phyloP scores from a whole-genome alignment of 768 basidiomycete species.

The Guyanaporus albipodus region DNA sequence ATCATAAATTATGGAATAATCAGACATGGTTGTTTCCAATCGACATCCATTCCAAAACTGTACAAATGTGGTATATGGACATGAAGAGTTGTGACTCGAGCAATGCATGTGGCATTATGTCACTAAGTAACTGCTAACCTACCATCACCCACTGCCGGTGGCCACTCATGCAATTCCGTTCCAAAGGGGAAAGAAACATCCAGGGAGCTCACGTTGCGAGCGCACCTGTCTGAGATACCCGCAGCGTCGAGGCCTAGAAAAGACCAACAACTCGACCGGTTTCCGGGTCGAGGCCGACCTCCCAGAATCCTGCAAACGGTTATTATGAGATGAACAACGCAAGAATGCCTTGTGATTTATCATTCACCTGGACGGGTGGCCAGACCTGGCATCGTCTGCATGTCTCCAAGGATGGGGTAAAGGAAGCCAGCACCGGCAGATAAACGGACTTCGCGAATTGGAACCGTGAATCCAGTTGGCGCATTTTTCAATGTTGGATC shows the following conservation, averaged over 20 bases:
- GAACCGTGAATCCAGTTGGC: constrained; percentile 89
- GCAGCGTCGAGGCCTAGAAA: constrained; percentile 47
- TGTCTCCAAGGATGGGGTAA: constrained; percentile 92
- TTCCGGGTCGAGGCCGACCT: constrained; percentile 76
- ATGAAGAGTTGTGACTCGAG: constrained; percentile 3
- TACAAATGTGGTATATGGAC: constrained; percentile 7
- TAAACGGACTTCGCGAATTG: constrained; percentile 82
- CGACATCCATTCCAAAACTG: background rate
- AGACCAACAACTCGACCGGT: constrained; percentile 82
- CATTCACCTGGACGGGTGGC: constrained; percentile 79
- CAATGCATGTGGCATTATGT: background rate
- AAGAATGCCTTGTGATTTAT: background rate
- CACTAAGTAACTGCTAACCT: constrained; percentile 9
- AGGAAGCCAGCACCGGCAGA: constrained; percentile 95
- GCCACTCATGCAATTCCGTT: constrained; percentile 25
- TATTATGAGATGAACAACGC: constrained; percentile 9
- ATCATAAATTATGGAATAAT: background rate
- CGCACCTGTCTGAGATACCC: constrained; percentile 21
- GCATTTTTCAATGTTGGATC: constrained; percentile 89
- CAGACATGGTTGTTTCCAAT: background rate
- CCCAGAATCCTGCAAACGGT: constrained; percentile 68
- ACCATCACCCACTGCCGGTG: constrained; percentile 10
- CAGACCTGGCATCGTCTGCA: constrained; percentile 98
- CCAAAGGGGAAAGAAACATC: constrained; percentile 14
- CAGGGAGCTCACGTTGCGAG: constrained; percentile 9